A percentile compares a stretch with the other conserved stretches of the same genome.
Evolutionary conservation across 2,329 filamentous ascomycete species (phyloP).

Genomic region (Sporothrix euskadiensis): DNA sequence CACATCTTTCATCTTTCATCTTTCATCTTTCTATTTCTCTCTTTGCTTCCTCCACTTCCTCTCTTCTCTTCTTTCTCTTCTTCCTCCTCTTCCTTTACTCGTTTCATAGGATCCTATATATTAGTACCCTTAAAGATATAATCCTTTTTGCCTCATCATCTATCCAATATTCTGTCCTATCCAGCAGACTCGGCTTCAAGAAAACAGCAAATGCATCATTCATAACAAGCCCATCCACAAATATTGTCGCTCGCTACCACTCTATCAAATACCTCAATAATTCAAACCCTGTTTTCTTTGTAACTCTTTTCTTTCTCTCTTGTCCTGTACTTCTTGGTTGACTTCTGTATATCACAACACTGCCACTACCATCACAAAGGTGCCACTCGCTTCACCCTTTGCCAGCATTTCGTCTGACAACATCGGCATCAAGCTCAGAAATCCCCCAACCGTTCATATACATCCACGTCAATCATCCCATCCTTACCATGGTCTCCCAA

Average conservation of each 20-base stretch:
- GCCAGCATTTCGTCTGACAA: not conserved
- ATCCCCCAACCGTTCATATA: not conserved
- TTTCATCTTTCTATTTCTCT: not conserved
- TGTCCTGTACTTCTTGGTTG: not conserved
- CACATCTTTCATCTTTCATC: not conserved
- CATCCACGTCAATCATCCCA: not conserved
- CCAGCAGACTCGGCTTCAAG: not conserved
- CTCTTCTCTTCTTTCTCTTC: not conserved
- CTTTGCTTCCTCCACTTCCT: not conserved
- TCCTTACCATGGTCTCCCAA: conserved; percentile 7
- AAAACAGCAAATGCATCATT: not conserved
- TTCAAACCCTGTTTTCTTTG: not conserved
- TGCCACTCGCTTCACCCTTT: not conserved
- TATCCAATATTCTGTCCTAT: not conserved
- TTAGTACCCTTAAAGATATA: not conserved
- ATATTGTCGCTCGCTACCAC: not conserved
- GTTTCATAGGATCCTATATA: not conserved
- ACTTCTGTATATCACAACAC: not conserved
- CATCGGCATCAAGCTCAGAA: not conserved
- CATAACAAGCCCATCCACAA: not conserved
- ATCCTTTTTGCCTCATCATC: not conserved
- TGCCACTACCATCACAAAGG: not conserved
- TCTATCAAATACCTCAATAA: not conserved
- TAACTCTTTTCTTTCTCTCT: not conserved
- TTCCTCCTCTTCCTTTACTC: not conserved